phyloP scores from a whole-genome alignment of 495 filamentous ascomycete genomes.

The Monascus purpureus region DNA sequence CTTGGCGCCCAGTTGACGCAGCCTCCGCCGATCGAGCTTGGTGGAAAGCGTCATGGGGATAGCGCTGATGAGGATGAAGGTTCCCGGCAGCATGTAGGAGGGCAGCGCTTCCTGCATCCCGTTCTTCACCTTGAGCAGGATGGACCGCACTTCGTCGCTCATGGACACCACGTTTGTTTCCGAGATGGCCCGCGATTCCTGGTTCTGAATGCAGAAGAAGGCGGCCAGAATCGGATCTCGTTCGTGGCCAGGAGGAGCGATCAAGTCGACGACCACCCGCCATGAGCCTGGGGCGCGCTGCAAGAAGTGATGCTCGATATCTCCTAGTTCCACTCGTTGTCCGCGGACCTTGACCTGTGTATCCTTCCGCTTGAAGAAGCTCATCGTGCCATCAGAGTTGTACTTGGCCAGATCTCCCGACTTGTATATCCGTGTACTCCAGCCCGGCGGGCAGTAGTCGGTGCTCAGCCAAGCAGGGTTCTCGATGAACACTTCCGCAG shows the following conservation, averaged over 20 bases:
- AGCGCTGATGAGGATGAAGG: constrained; percentile 2
- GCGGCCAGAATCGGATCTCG: not conserved
- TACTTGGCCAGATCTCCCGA: constrained; percentile 1
- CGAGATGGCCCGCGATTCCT: too few species aligned
- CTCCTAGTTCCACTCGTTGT: constrained; percentile 21
- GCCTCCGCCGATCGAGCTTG: constrained; percentile 6
- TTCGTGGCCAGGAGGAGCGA: not conserved
- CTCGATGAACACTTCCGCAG: constrained; percentile 10
- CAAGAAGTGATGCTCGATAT: constrained; percentile 13
- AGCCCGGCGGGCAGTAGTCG: not conserved
- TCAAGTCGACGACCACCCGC: constrained; percentile 1
- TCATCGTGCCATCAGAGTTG: constrained; percentile 1
- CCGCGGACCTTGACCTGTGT: constrained; percentile 15
- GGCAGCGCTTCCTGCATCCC: not conserved
- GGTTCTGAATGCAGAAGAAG: too few species aligned
- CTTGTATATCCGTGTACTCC: not conserved
- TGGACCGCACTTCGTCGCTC: too few species aligned
- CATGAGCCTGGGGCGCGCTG: not conserved
- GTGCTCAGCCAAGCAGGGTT: not conserved
- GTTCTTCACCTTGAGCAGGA: too few species aligned
- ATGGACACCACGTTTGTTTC: too few species aligned
- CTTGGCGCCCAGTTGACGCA: not conserved
- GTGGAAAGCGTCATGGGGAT: constrained; percentile 3
- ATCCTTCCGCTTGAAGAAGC: not conserved
- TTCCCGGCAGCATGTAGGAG: too few species aligned